These are phyloP conservation scores for Mycena chlorophos DNA, from an alignment of 768 basidiomycete genomes.

Conservation along the genomic window DNA sequence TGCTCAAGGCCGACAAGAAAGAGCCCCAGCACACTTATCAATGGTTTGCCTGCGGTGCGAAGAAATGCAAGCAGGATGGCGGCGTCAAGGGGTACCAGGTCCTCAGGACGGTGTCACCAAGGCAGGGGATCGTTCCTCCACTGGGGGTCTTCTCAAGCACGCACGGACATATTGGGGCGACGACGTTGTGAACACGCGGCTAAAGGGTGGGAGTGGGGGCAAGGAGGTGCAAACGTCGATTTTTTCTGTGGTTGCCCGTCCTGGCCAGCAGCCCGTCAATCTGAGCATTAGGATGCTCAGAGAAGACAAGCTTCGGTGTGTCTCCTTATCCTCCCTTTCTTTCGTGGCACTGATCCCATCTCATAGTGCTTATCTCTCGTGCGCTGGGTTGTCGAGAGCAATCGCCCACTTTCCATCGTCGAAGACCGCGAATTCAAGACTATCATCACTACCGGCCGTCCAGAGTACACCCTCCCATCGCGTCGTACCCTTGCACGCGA, in stretches of 20 bases:
- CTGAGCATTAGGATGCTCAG: not conserved
- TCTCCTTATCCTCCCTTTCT: not conserved
- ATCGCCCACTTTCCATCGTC: slow-evolving; percentile 36
- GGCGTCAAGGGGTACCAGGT: not conserved
- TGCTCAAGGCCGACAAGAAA: not conserved
- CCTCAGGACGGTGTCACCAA: not conserved
- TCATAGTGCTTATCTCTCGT: slow-evolving; percentile 31
- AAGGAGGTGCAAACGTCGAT: not conserved
- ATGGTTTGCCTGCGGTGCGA: not conserved
- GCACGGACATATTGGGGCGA: not conserved
- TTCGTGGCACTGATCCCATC: not conserved
- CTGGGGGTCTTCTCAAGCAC: not conserved
- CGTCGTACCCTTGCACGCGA: slow-evolving; percentile 33
- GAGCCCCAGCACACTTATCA: not conserved
- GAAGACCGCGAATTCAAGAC: slow-evolving; percentile 33
- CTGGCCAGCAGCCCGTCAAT: not conserved
- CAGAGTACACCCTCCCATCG: slow-evolving; percentile 32
- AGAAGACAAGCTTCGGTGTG: not conserved
- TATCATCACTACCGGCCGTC: slow-evolving; percentile 35
- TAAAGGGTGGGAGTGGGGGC: not conserved
- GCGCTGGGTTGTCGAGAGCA: slow-evolving; percentile 36
- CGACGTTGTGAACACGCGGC: not conserved
- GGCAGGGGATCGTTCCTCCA: not conserved
- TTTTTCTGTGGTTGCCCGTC: not conserved
- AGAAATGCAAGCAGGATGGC: not conserved